Conservation (phyloP, 2,329 filamentous ascomycete species). For the Aspergillus sp. region DNA sequence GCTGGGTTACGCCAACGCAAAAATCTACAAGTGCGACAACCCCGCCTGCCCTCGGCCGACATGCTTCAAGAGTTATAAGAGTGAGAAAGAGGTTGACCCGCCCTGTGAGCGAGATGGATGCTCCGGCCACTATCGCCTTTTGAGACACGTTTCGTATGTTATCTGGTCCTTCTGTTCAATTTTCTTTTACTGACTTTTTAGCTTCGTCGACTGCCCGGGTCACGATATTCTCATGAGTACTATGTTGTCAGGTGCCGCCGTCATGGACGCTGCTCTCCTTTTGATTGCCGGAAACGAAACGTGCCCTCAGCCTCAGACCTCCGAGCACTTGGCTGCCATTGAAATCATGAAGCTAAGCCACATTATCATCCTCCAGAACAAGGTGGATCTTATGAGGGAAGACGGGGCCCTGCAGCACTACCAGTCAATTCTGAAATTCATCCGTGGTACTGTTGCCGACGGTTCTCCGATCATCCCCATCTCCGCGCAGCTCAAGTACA, state of each 20-base stretch:
- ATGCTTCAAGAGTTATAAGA: constrained; percentile 97
- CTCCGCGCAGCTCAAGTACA: constrained; percentile 97
- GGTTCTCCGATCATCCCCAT: constrained; percentile 96
- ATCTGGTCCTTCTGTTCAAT: background rate
- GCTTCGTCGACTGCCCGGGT: constrained; percentile 97
- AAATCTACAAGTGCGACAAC: constrained; percentile 99
- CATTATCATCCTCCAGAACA: constrained; percentile 99
- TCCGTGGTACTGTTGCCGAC: constrained; percentile 93
- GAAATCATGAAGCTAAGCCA: constrained; percentile 99
- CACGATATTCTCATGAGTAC: constrained; percentile 99
- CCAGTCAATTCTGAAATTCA: constrained; percentile 97
- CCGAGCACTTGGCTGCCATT: constrained; percentile 97
- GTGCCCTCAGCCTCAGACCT: constrained; percentile 97
- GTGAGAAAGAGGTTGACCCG: constrained; percentile 97
- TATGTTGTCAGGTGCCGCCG: constrained; percentile 98
- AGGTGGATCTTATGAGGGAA: constrained; percentile 98
- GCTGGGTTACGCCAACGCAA: constrained; percentile 98
- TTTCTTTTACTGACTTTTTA: constrained; percentile 38
- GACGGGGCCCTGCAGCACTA: constrained; percentile 93
- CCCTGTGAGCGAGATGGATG: constrained; percentile 95
- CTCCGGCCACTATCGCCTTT: constrained; percentile 79
- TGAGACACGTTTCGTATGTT: constrained; percentile 83
- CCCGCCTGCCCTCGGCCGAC: constrained; percentile 86
- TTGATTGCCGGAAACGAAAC: constrained; percentile 98
- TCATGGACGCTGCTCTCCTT: constrained; percentile 98